These are phyloP conservation scores for Suhomyces canberraensis DNA, from an alignment of 805 yeast genomes.

Conservation along the genomic window DNA sequence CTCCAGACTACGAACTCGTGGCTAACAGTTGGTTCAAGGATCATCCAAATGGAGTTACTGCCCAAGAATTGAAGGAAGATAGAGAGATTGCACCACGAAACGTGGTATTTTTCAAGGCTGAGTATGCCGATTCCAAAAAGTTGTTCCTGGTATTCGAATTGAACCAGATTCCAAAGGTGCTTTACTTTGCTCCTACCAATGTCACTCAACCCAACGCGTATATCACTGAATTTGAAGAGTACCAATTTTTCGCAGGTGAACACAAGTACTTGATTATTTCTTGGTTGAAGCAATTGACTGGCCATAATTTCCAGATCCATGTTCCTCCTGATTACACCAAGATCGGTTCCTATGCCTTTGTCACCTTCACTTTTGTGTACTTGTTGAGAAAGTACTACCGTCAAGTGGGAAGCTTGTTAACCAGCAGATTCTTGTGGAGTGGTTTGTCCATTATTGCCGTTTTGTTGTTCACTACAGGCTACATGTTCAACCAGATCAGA, in stretches of 20 bases:
- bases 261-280: constrained; percentile 32
- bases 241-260: constrained; percentile 46
- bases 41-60: constrained; percentile 45
- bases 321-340: constrained; percentile 43
- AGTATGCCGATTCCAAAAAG: constrained; percentile 55
- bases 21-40: constrained; percentile 57
- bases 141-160: constrained; percentile 54
- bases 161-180: constrained; percentile 76
- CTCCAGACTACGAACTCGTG: constrained; percentile 58
- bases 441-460: constrained; percentile 58
- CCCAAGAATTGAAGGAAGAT: constrained; percentile 38
- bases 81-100: constrained; percentile 17
- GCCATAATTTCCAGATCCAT: constrained; percentile 32
- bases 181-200: constrained; percentile 53
- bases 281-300: constrained; percentile 37
- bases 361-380: constrained; percentile 27
- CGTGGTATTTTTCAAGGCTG: constrained; percentile 72
- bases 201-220: constrained; percentile 28
- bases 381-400: constrained; percentile 23
- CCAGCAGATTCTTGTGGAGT: constrained; percentile 69
- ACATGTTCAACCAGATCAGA: constrained; percentile 91
- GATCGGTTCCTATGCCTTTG: constrained; percentile 33
- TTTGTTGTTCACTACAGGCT: constrained; percentile 77
- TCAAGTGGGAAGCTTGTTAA: constrained; percentile 38
- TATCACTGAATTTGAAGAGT: constrained; percentile 32